Evolutionary conservation across 441 rosid genomes (phyloP).

Genomic region (Eruca vesicaria): DNA sequence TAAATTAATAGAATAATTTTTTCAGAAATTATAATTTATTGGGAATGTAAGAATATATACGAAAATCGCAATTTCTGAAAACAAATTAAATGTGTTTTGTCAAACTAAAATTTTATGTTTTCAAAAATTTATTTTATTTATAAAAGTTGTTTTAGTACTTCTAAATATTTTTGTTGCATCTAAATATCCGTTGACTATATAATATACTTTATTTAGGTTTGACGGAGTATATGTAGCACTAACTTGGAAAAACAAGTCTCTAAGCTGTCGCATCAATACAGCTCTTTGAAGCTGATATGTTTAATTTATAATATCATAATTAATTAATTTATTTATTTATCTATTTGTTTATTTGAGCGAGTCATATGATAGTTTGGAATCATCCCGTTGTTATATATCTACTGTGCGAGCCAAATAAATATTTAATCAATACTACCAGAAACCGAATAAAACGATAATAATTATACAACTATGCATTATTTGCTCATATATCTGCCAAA

Average conservation of each 20-base stretch:
- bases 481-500: slow-evolving; percentile 20
- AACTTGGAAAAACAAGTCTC: slow-evolving; percentile 1
- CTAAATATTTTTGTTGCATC: too few relatives aligned
- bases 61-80: too few relatives aligned
- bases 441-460: neutral
- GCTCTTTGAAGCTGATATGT: slow-evolving; percentile 27
- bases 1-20: too few relatives aligned
- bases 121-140: too few relatives aligned
- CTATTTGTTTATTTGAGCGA: neutral
- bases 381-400: neutral
- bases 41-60: too few relatives aligned
- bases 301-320: neutral
- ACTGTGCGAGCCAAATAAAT: neutral
- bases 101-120: too few relatives aligned
- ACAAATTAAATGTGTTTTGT: too few relatives aligned
- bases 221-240: neutral
- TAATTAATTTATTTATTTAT: too few relatives aligned
- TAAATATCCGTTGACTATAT: too few relatives aligned
- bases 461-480: neutral
- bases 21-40: too few relatives aligned
- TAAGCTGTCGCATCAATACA: slow-evolving; percentile 25
- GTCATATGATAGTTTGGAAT: neutral
- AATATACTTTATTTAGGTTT: too few relatives aligned
- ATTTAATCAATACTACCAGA: neutral
- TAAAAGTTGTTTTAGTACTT: too few relatives aligned